Evolutionary conservation across 129 eudicot species (phyloP).

Genomic region (Artemisia annua): DNA sequence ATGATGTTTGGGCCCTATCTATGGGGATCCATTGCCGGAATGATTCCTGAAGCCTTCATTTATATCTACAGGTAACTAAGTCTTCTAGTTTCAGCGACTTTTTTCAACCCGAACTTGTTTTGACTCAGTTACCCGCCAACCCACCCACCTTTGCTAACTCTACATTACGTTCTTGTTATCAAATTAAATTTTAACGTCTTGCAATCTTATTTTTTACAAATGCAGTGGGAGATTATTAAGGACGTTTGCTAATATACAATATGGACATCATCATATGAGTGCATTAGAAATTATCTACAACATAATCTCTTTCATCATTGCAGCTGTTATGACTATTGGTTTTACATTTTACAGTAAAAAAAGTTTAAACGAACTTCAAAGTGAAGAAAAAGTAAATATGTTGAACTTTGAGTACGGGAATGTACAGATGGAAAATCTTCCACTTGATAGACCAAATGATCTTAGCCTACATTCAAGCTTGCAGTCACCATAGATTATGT

Average conservation of each 20-base stretch:
- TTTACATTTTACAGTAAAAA: slow-evolving; percentile 76
- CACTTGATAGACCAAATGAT: slow-evolving; percentile 62
- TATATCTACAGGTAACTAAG: slow-evolving; percentile 72
- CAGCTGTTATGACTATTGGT: slow-evolving; percentile 52
- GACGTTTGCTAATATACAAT: slow-evolving; percentile 80
- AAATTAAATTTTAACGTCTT: not conserved
- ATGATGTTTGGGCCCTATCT: slow-evolving; percentile 86
- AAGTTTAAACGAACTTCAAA: slow-evolving; percentile 50
- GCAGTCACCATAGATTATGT: slow-evolving; percentile 23
- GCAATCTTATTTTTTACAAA: slow-evolving; percentile 7
- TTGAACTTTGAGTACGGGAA: slow-evolving; percentile 23
- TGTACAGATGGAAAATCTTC: slow-evolving; percentile 57
- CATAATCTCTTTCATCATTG: slow-evolving; percentile 65
- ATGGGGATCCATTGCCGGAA: slow-evolving; percentile 84
- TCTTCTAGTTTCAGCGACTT: not conserved
- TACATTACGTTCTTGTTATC: not conserved
- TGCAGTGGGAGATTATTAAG: slow-evolving; percentile 88
- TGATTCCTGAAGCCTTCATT: slow-evolving; percentile 90
- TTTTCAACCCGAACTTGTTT: no score
- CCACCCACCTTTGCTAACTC: not conserved
- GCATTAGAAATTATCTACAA: slow-evolving; percentile 79
- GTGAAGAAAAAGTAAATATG: slow-evolving; percentile 41
- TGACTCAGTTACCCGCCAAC: no score
- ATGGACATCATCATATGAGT: slow-evolving; percentile 67
- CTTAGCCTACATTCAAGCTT: slow-evolving; percentile 34